Evolutionary conservation across 177 flowering plant species (phyloP), one percentile per base, ranked within the genome.

Genomic region (Vitis hybrid): DNA sequence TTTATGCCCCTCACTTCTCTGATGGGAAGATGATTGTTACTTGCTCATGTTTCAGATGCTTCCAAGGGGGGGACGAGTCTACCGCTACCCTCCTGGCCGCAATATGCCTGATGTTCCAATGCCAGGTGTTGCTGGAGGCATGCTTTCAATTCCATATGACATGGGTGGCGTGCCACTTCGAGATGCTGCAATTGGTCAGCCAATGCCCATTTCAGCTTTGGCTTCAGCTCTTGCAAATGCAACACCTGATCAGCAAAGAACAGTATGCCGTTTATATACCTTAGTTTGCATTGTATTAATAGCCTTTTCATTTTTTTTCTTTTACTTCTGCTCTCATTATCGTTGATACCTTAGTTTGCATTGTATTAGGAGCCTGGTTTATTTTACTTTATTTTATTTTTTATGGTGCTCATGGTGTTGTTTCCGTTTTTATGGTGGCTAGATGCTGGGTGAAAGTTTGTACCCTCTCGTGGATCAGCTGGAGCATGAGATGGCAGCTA

Each of bases 381-480:
- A n/a, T 34, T 34, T 34, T 34, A 1, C 45, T 34, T 34, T 6
- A 34, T 34, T 34, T 34, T 23, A 23, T 23, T 34, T 34, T 6
- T 34, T 34, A 34, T 34, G 6, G 45, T 34, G 45, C 45, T 6
- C 7, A 34, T 34, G 45, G 7, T 34, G 6, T 6, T 6, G 45
- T 34, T 34, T 34, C 45, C 0, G 6, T 34, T 34, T 34, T 34
- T 34, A 6, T 34, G 45, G 45, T 66, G 13, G 11, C 2, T 72
- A 95, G 99, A 87, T 95, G 98, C 83, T 95, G 76, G 99, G 99
- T 21, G 99, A 95, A 71, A 87, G 80, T 72, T 71, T 95, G 51
- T 95, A 93, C 83, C 99, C 97, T 0, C 87, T 91, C 3, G 99
- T 95, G 58, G 98, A 93, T 52, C 89, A 85, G 78, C 79, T 95